Conservation (phyloP, 352 stramenopile species). For the Globisporangium ultimum region DNA sequence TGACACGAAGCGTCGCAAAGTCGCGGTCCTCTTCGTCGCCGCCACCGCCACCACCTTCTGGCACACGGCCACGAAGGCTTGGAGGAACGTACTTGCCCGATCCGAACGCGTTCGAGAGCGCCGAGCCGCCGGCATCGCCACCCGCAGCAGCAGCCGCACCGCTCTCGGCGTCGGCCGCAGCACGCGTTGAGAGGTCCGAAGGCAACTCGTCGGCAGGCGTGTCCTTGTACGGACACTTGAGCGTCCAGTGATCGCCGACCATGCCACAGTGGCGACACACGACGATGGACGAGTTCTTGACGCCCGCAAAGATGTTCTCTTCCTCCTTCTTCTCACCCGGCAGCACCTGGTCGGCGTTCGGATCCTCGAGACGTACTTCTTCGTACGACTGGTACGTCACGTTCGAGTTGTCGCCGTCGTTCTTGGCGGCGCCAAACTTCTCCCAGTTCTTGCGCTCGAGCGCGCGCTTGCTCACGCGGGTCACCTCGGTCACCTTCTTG, state of each 20-base stretch:
- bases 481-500: slow-evolving; percentile 85
- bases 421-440: slow-evolving; percentile 79
- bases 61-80: slow-evolving; percentile 60
- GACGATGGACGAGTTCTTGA: slow-evolving; percentile 89
- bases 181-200: slow-evolving; percentile 58
- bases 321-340: slow-evolving; percentile 88
- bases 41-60: slow-evolving; percentile 28
- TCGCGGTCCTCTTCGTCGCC: slow-evolving; percentile 62
- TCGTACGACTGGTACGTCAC: slow-evolving; percentile 86
- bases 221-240: slow-evolving; percentile 92
- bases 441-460: slow-evolving; percentile 81
- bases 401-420: slow-evolving; percentile 76
- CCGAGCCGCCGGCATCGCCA: slow-evolving; percentile 36
- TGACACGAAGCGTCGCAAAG: slow-evolving; percentile 95
- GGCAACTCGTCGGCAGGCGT: slow-evolving; percentile 76
- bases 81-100: slow-evolving; percentile 87
- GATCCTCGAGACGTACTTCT: slow-evolving; percentile 78
- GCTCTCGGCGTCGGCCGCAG: slow-evolving; percentile 27
- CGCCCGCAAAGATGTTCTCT: slow-evolving; percentile 82
- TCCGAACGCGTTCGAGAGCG: slow-evolving; percentile 67
- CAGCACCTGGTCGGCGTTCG: slow-evolving; percentile 84
- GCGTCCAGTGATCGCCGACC: slow-evolving; percentile 88
- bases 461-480: slow-evolving; percentile 77
- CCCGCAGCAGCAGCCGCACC: slow-evolving; percentile 26
- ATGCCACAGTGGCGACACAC: slow-evolving; percentile 89